Evolutionary conservation across 208 protist genomes (phyloP).

Genomic region (Entamoeba invadens): DNA sequence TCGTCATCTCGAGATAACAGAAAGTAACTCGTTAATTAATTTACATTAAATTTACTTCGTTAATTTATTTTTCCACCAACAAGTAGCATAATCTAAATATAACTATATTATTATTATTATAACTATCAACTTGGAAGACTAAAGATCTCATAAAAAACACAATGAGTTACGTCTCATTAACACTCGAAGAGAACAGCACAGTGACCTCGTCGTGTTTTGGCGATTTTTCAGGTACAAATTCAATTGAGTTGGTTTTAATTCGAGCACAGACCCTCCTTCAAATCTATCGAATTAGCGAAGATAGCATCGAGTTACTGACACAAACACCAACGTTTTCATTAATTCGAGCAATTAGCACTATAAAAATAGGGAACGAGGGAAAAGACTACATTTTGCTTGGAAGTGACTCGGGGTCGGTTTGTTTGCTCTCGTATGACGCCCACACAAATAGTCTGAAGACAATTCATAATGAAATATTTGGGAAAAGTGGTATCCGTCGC

Average conservation of each 20-base stretch:
- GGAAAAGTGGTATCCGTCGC: not conserved
- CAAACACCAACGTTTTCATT: not conserved
- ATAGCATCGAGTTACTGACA: not conserved
- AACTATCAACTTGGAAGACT: too few species aligned
- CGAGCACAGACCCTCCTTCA: not conserved
- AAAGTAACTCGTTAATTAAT: too few species aligned
- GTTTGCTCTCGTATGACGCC: not conserved
- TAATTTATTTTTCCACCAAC: too few species aligned
- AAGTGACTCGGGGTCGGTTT: not conserved
- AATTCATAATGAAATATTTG: not conserved
- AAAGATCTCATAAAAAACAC: too few species aligned
- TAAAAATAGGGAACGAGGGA: not conserved
- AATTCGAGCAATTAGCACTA: not conserved
- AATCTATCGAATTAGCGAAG: not conserved
- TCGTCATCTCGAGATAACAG: not conserved
- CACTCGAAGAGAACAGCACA: not conserved
- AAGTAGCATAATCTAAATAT: too few species aligned
- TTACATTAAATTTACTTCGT: too few species aligned
- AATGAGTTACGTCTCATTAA: not conserved
- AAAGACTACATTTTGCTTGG: not conserved
- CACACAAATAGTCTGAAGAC: not conserved
- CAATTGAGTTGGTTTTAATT: not conserved
- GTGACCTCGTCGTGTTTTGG: not conserved
- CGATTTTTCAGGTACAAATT: not conserved
- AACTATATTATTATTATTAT: too few species aligned